Base-by-base conservation (phyloP, 164 flowering plant genomes). In the Kalanchoe fedtschenkoi region DNA sequence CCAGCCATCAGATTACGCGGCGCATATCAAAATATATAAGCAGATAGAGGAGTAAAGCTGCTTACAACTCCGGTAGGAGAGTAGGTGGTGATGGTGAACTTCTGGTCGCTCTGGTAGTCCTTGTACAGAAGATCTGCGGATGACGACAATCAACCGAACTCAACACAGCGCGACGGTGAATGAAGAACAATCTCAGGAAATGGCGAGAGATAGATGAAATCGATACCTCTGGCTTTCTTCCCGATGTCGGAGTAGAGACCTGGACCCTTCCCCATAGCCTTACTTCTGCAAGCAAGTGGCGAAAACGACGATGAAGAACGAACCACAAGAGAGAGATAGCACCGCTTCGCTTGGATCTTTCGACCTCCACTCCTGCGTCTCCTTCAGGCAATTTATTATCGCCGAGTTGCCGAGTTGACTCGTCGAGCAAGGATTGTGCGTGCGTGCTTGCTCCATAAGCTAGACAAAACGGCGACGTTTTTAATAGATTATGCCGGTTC, bases 1-100 rank as follows among this genome's bases (percentile, higher is more conserved):
- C 43, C 15, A 1, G 17, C n/a, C 14, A 42, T 1, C 46, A 14
- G 15, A 29, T 13, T 24, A 54, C 33, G 9, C 30, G n/a, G 28
- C 6, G 58, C 11, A 54, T 9, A 54, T 9, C 58, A 54, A 24
- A 24, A 54, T 24, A 54, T 3, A 1, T 16, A 13, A 57, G 21
- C 2, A 57, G 9, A 14, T 26, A 55, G 15, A 24, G 59, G 8
- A 30, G 6, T 5, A 28, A 17, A 13, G 11, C 14, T 26, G 35
- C 59, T 56, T 33, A 56, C 60, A 33, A 57, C 60, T 57, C 60
- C 60, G 11, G 34, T 32, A 30, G 60, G 60, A 13, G 60, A 57
- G 38, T 57, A 57, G 38, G 38, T 57, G 22, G 60, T 57, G 60
- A 57, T 29, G 34, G 60, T 28, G 22, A 57, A 57, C 7, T 34